phyloP scores from a whole-genome alignment of 495 filamentous ascomycete genomes.

The Copromyces sp. region DNA sequence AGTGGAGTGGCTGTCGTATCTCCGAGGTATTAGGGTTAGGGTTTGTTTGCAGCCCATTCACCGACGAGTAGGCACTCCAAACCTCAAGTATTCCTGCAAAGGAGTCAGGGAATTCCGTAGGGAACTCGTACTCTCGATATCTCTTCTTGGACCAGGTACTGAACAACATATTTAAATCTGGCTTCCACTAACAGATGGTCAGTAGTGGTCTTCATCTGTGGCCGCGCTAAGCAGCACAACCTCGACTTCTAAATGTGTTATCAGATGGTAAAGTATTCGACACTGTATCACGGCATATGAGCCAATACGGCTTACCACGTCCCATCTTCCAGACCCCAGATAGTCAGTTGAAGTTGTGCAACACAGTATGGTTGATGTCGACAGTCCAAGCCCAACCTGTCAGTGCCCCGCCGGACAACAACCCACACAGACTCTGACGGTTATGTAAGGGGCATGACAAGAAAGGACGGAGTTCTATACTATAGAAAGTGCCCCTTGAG shows the following conservation, averaged over 20 bases:
- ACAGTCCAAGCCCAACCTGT: background rate
- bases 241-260: background rate
- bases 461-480: background rate
- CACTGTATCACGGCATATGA: background rate
- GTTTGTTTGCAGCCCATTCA: background rate
- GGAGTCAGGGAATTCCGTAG: background rate
- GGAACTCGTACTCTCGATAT: background rate
- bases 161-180: background rate
- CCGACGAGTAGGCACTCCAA: background rate
- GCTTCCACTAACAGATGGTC: background rate
- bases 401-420: background rate
- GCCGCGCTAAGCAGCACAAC: background rate
- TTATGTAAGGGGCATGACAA: background rate
- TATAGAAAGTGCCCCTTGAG: background rate
- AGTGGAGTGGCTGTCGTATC: background rate
- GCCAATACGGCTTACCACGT: background rate
- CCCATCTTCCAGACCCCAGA: background rate
- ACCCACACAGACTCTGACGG: background rate
- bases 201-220: background rate
- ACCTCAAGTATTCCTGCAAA: background rate
- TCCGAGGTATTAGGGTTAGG: background rate
- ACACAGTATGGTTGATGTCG: background rate
- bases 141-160: background rate
- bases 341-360: background rate
- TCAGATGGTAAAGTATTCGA: background rate